Evolutionary conservation across 1,139 yeast species (phyloP), one percentile per base, ranked within the genome.

Genomic region (Lodderomyces elongisporus): DNA sequence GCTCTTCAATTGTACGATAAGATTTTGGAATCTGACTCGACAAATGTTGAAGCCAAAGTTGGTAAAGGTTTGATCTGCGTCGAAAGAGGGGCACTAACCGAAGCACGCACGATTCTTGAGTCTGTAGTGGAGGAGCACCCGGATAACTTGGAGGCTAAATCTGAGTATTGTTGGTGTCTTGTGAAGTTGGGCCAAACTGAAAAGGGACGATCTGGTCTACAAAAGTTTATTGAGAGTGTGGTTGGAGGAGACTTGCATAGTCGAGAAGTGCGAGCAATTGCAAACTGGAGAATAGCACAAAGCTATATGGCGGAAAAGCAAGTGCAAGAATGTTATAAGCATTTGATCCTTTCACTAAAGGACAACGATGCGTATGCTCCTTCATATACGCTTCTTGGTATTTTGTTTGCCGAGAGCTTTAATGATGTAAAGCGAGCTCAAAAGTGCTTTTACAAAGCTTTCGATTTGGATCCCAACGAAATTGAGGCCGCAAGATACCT

Each of bases 371-470:
- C 70, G 22, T 74, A 66, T 54, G 88, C 95, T 0, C 79, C 91
- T 2, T 74, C 94, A 0, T 89, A 79, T 51, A 80, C 96, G 0
- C 70, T 85, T 1, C 60, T 91, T 15, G 99, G 99, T 20, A 54
- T 71, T 25, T 66, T 87, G 21, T 88, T 87, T 48, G 57, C 71
- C 4, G 68, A 71, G 1, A 62, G 70, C 34, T 77, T 70, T 40
- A 60, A 66, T 4, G 96, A 89, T 49, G 54, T 56, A 14, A 62
- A 61, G 1, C 70, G 94, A 36, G 94, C 96, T 0, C 80, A 81
- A 38, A 88, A 85, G 51, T 89, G 96, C 56, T 91, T 81, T 52
- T 79, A 82, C 52, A 84, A 80, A 48, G 96, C 97, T 0, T 85
- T 91, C 52, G 97, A 91, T 49, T 60, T 91, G 26, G 94, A 88